Evolutionary conservation across 345 rosid genomes (phyloP).

Genomic region (Euphorbia lathyris): DNA sequence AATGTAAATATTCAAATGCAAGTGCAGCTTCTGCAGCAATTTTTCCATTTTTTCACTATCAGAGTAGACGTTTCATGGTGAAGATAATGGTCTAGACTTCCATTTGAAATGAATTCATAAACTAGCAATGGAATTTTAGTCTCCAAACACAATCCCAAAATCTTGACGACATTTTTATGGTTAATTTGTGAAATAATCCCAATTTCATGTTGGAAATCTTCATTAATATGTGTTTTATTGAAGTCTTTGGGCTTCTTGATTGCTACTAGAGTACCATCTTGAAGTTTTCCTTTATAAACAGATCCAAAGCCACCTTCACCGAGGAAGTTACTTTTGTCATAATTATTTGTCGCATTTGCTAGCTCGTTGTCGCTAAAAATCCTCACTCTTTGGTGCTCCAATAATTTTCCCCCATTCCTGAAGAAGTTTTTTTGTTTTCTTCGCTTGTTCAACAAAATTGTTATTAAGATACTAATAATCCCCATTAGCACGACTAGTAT

Average conservation of each 20-base stretch:
- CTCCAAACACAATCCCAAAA: conserved; percentile 25
- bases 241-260: conserved; percentile 14
- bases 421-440: background rate
- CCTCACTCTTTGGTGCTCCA: background rate
- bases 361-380: background rate
- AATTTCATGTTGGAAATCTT: conserved; percentile 18
- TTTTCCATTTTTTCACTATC: background rate
- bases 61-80: conserved; percentile 5
- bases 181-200: conserved; percentile 16
- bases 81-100: conserved; percentile 11
- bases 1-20: too few species aligned
- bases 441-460: background rate
- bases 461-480: background rate
- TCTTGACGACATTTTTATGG: conserved; percentile 25
- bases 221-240: conserved; percentile 2
- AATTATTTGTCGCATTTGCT: background rate
- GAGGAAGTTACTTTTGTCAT: background rate
- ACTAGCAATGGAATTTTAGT: conserved; percentile 7
- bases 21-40: conserved; percentile 20
- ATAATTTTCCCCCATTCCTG: background rate
- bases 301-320: conserved; percentile 20
- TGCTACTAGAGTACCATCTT: conserved; percentile 5
- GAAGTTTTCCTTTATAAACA: background rate
- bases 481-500: too few species aligned
- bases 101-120: conserved; percentile 23